phyloP scores from a whole-genome alignment of 768 basidiomycete species.

The Boletus edulis region DNA sequence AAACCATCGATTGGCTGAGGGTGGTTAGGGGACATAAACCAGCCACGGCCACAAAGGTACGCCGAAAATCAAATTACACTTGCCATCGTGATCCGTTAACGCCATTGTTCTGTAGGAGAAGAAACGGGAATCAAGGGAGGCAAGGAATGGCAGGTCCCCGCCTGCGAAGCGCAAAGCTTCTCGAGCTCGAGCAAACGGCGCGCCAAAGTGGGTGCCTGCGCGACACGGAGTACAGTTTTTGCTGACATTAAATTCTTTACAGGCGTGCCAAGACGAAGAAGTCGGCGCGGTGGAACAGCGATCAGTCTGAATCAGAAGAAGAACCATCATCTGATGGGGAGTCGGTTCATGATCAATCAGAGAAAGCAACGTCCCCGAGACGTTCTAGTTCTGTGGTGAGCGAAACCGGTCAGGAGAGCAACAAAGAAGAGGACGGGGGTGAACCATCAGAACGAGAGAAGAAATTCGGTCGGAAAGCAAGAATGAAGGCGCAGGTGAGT shows the following conservation, averaged over 20 bases:
- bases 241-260: constrained; percentile 5
- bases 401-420: constrained; percentile 29
- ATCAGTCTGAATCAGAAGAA: constrained; percentile 33
- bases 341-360: constrained; percentile 43
- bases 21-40: constrained; percentile 44
- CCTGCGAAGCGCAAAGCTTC: constrained; percentile 54
- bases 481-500: constrained; percentile 40
- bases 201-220: constrained; percentile 21
- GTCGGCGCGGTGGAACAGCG: constrained; percentile 30
- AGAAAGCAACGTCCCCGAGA: constrained; percentile 19
- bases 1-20: constrained; percentile 54
- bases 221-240: background rate
- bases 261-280: constrained; percentile 31
- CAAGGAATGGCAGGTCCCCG: constrained; percentile 45
- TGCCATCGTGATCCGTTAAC: constrained; percentile 4
- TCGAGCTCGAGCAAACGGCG: constrained; percentile 27
- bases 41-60: constrained; percentile 27
- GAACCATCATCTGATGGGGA: constrained; percentile 19
- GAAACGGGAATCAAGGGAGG: constrained; percentile 36
- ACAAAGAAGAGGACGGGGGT: constrained; percentile 29
- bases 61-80: background rate
- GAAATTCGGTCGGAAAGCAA: constrained; percentile 38
- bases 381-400: constrained; percentile 39
- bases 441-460: constrained; percentile 32
- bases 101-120: constrained; percentile 32